Conservation (phyloP, 805 yeast genomes). For the Candida morakotiae region DNA sequence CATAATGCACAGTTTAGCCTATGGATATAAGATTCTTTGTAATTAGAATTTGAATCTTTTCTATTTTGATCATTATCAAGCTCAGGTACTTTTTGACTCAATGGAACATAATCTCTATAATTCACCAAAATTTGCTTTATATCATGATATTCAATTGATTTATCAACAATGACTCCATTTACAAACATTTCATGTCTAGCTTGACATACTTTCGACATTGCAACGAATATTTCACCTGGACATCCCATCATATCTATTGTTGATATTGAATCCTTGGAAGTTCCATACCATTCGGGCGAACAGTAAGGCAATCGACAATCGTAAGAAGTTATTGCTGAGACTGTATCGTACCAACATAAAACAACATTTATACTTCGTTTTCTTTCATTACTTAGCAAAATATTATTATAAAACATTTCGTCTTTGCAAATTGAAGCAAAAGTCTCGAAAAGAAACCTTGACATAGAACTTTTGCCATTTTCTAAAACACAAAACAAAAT, state of each 20-base stretch:
- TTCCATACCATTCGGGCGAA: constrained; percentile 51
- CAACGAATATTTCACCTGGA: constrained; percentile 52
- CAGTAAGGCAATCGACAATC: constrained; percentile 55
- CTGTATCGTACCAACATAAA: constrained; percentile 59
- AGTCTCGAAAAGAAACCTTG: constrained; percentile 45
- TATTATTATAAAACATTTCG: constrained; percentile 28
- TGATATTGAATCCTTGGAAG: constrained; percentile 36
- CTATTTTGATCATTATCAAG: constrained; percentile 12
- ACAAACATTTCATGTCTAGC: constrained; percentile 23
- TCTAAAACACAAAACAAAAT: constrained; percentile 50
- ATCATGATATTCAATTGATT: constrained; percentile 19
- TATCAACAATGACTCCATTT: not conserved
- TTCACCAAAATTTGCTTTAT: constrained; percentile 33
- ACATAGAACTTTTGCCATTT: constrained; percentile 50
- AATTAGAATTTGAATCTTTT: not conserved
- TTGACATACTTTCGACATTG: constrained; percentile 42
- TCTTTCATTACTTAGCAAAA: constrained; percentile 42
- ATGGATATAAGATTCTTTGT: constrained; percentile 23
- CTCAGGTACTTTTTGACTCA: constrained; percentile 11
- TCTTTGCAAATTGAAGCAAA: constrained; percentile 49
- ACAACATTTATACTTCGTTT: constrained; percentile 48
- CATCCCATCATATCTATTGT: constrained; percentile 57
- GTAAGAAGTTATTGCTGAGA: constrained; percentile 51
- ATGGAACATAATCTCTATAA: constrained; percentile 45
- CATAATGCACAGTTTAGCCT: constrained; percentile 52